Base-by-base conservation (phyloP, 2,329 filamentous ascomycete genomes). In the Aureobasidium lini region DNA sequence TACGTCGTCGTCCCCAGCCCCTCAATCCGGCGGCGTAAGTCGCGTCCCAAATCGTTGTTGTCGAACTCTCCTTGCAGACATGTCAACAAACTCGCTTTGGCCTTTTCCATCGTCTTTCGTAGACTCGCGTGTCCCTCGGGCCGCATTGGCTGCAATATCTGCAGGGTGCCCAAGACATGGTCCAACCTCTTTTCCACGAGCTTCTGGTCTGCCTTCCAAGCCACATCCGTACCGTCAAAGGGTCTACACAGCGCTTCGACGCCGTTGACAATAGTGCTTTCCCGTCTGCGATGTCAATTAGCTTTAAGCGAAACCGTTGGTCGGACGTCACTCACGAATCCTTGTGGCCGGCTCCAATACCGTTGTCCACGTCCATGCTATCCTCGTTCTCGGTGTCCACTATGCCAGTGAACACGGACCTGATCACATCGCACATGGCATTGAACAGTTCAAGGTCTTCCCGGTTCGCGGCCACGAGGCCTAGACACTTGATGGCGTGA, bases 401-500 rank as follows among this genome's bases (percentile, higher is more conserved):
- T 31, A 84, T 81, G 44, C 86, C 83, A 16, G 61, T 52, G 36
- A 95, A 71, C 47, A 86, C 75, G 0, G 83, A 81, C 31, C 75
- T 76, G 11, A 89, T 83, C 54, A 95, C 82, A 6, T 78, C 78
- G 4, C 82, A 77, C 4, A 88, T 85, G 29, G 89, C 84, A 4
- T 80, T 75, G 66, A 88, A 84, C 72, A 95, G 77, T 65, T 91
- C 83, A 15, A 90, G 69, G 67, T 92, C 87, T 28, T 81, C 79
- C 48, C 88, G 80, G 13, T 82, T 82, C 39, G 81, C 81, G n/a
- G 84, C 82, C 66, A 93, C 88, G 58, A 84, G 80, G 68, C 89
- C 91, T 5, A 96, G 76, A 36, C 84, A 85, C 58, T 77, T 76
- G 63, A 96, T 82, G 0, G 89, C 89, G 71, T 89, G 81, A 18